These are phyloP conservation scores for Murraya koenigii DNA, from an alignment of 345 rosid genomes.

Conservation along the genomic window DNA sequence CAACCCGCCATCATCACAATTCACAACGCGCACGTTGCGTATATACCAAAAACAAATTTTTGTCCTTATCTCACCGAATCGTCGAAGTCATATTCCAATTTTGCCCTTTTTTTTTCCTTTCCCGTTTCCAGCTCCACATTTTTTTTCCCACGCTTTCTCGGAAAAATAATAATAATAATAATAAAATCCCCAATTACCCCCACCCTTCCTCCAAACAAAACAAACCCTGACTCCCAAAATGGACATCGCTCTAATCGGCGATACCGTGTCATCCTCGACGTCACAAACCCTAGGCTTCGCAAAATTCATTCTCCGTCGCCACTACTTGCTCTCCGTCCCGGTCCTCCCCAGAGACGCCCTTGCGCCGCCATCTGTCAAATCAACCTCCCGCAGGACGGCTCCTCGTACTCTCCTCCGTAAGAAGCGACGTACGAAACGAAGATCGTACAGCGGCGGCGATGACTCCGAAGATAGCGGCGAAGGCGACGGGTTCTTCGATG, in stretches of 20 bases:
- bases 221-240: slow-evolving; percentile 20
- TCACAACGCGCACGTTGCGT: no score
- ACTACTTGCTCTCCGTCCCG: slow-evolving; percentile 33
- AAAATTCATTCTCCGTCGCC: slow-evolving; percentile 38
- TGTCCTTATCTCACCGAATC: no score
- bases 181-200: neutral
- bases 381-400: slow-evolving; percentile 35
- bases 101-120: no score
- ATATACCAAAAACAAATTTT: no score
- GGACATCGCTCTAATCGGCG: slow-evolving; percentile 55
- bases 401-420: slow-evolving; percentile 50
- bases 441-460: slow-evolving; percentile 31
- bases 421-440: slow-evolving; percentile 58
- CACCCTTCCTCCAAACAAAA: neutral
- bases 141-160: slow-evolving; percentile 9
- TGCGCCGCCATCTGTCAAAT: slow-evolving; percentile 55
- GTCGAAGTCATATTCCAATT: neutral
- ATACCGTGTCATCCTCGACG: slow-evolving; percentile 39
- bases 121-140: no score
- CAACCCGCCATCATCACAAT: no score
- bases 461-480: slow-evolving; percentile 53
- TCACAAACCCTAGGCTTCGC: slow-evolving; percentile 54
- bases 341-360: slow-evolving; percentile 39
- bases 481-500: slow-evolving; percentile 37
- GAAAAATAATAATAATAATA: neutral